Evolutionary conservation across 2,329 filamentous ascomycete genomes (phyloP).

Genomic region (Sporothrix protearum): DNA sequence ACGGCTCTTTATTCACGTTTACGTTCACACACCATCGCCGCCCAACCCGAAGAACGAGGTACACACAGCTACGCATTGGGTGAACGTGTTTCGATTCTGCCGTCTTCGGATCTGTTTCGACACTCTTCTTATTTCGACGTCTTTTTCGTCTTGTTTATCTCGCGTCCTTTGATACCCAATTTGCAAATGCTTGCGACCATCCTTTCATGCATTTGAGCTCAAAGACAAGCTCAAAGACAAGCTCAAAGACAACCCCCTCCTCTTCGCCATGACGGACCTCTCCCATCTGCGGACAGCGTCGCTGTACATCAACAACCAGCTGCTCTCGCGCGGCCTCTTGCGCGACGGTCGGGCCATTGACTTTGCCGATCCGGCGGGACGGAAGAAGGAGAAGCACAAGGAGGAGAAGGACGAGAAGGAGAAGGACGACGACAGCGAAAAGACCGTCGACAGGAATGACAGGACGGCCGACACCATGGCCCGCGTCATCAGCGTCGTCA

Average conservation of each 20-base stretch:
- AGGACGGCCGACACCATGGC: constrained; percentile 56
- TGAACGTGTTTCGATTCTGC: background rate
- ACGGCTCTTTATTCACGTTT: background rate
- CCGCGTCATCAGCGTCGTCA: constrained; percentile 85
- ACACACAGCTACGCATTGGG: background rate
- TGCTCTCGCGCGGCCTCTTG: constrained; percentile 62
- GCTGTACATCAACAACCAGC: constrained; percentile 69
- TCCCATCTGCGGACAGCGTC: constrained; percentile 65
- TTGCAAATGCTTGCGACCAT: background rate
- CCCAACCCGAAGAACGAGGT: background rate
- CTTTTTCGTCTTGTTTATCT: background rate
- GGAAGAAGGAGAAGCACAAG: constrained; percentile 42
- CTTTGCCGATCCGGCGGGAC: constrained; percentile 69
- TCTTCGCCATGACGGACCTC: constrained; percentile 48
- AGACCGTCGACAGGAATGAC: too few species aligned
- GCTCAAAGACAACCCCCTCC: background rate
- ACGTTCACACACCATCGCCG: background rate
- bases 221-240: too few species aligned
- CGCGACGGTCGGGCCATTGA: constrained; percentile 72
- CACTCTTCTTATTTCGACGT: background rate
- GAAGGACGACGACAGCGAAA: too few species aligned
- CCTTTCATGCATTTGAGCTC: background rate
- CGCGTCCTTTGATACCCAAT: background rate
- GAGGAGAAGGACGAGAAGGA: background rate
- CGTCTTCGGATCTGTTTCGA: background rate